Evolutionary conservation across 768 basidiomycete species (phyloP).

Genomic region (Epithele typhae): DNA sequence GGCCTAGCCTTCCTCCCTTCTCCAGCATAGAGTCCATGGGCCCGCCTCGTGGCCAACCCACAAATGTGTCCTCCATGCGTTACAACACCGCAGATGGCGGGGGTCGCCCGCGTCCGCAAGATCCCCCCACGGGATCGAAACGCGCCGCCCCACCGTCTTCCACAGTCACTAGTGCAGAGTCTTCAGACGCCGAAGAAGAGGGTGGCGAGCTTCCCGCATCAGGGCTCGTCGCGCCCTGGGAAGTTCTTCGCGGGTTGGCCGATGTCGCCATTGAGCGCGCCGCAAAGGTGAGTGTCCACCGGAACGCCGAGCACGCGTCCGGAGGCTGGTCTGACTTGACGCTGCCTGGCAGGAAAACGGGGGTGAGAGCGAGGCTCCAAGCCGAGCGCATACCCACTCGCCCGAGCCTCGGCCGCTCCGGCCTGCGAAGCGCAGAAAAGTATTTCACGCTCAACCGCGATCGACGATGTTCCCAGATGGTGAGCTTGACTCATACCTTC

Average conservation of each 20-base stretch:
- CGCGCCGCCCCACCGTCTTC: constrained; percentile 59
- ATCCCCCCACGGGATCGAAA: constrained; percentile 42
- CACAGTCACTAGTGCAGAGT: constrained; percentile 72
- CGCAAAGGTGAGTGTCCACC: constrained; percentile 51
- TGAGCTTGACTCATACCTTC: constrained; percentile 25
- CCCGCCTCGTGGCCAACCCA: constrained; percentile 25
- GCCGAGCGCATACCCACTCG: constrained; percentile 69
- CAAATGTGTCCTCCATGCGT: constrained; percentile 55
- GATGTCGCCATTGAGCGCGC: constrained; percentile 79
- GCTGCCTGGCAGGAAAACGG: constrained; percentile 58
- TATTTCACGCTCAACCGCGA: constrained; percentile 53
- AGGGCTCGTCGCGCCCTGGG: constrained; percentile 84
- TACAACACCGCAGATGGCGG: constrained; percentile 45
- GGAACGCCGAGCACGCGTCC: background rate
- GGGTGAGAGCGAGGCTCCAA: constrained; percentile 70
- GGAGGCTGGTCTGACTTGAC: constrained; percentile 5
- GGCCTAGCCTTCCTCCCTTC: constrained; percentile 65
- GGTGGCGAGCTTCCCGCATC: constrained; percentile 78
- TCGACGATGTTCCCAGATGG: constrained; percentile 75
- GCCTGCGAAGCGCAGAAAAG: constrained; percentile 70
- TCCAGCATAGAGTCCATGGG: constrained; percentile 62
- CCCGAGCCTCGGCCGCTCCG: constrained; percentile 61
- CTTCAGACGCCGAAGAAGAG: constrained; percentile 82
- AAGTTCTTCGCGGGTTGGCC: constrained; percentile 75
- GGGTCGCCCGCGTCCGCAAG: constrained; percentile 15